phyloP scores from a whole-genome alignment of 2,329 filamentous ascomycete genomes.

The Paracamarosporium sp. region DNA sequence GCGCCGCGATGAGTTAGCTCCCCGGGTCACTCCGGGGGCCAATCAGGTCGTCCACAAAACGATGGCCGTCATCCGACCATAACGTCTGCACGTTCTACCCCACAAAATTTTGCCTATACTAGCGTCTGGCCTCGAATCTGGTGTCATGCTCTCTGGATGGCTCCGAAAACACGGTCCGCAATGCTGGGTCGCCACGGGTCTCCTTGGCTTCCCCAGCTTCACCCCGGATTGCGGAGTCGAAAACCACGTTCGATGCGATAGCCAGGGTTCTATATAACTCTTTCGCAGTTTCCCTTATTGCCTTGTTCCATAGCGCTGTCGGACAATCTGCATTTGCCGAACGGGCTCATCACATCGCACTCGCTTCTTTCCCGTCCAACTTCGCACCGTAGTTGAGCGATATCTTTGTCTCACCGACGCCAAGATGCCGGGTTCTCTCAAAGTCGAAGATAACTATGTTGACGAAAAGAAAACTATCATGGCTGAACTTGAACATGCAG shows the following conservation, averaged over 20 bases:
- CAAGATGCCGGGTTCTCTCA: neutral
- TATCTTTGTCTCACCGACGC: neutral
- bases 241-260: neutral
- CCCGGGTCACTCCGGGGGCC: constrained; percentile 1
- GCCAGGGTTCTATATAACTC: neutral
- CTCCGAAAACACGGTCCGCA: neutral
- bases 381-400: neutral
- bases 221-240: neutral
- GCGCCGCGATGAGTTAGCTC: neutral
- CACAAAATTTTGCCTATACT: neutral
- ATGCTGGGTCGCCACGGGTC: neutral
- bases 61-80: neutral
- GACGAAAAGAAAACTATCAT: constrained; percentile 7
- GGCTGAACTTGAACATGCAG: neutral
- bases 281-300: neutral
- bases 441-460: neutral
- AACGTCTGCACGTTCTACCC: neutral
- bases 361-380: neutral
- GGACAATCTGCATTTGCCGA: neutral
- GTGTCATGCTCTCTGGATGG: neutral
- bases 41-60: neutral
- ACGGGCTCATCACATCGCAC: neutral
- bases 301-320: neutral
- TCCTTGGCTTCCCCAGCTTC: neutral
- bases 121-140: neutral